Evolutionary conservation across 345 rosid genomes (phyloP).

Genomic region (Eucalyptus grandis): DNA sequence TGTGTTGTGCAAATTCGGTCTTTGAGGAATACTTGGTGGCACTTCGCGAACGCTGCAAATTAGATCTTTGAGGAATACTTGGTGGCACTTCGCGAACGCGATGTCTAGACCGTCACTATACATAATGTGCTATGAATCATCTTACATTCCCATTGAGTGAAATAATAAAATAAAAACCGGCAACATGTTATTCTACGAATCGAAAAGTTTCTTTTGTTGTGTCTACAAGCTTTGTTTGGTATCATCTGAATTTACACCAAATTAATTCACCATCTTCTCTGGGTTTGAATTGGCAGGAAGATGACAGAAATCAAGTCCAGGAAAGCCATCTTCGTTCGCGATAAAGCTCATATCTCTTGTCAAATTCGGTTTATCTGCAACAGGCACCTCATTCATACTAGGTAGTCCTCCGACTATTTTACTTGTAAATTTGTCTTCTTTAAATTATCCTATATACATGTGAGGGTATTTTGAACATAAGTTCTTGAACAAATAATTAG

Average conservation of each 20-base stretch:
- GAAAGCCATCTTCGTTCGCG: not conserved
- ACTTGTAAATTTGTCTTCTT: not conserved
- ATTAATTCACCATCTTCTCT: not conserved
- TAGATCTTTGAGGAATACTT: too few relatives aligned
- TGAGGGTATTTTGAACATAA: not conserved
- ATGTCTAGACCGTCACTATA: too few relatives aligned
- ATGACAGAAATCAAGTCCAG: not conserved
- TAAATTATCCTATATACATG: accelerated
- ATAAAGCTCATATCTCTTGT: not conserved
- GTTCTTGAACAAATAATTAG: not conserved
- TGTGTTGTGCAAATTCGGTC: too few relatives aligned
- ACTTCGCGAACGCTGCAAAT: too few relatives aligned
- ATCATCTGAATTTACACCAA: not conserved
- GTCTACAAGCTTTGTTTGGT: not conserved
- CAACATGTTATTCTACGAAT: not conserved
- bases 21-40: too few relatives aligned
- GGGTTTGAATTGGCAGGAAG: not conserved
- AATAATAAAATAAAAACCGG: not conserved
- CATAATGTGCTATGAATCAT: too few relatives aligned
- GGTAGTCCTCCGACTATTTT: not conserved
- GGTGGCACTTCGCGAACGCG: too few relatives aligned
- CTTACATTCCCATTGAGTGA: too few relatives aligned
- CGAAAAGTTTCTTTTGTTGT: not conserved
- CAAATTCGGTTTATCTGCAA: not conserved
- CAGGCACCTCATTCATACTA: not conserved